Conservation (phyloP, 2,329 filamentous ascomycete species). For the Diaporthe longicolla region DNA sequence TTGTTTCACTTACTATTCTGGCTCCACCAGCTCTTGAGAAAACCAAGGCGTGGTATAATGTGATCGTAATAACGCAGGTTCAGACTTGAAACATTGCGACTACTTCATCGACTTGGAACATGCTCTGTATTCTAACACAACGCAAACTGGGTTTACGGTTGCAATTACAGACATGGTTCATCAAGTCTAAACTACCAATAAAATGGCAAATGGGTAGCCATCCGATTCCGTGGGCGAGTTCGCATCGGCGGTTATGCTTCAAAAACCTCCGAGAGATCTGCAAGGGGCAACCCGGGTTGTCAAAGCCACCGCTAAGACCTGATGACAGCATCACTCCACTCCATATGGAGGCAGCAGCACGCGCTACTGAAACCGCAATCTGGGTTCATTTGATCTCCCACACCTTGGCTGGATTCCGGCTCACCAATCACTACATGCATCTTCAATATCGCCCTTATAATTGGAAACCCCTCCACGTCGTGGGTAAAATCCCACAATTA, state of each 20-base stretch:
- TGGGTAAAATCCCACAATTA: neutral
- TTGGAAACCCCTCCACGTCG: neutral
- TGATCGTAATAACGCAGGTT: neutral
- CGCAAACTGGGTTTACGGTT: neutral
- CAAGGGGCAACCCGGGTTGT: conserved; percentile 1
- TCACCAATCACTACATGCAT: neutral
- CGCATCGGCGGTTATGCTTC: neutral
- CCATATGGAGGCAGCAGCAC: neutral
- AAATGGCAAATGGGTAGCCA: no score
- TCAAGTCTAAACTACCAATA: neutral
- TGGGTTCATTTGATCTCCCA: neutral
- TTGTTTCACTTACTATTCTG: neutral
- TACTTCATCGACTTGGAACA: neutral
- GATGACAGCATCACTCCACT: conserved; percentile 33
- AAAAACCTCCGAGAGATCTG: neutral
- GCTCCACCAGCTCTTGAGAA: neutral
- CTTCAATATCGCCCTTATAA: neutral
- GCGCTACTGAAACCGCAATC: conserved; percentile 1
- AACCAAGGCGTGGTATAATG: neutral
- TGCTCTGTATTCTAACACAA: no score
- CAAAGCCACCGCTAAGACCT: conserved; percentile 2
- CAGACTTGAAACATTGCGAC: neutral
- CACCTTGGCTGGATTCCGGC: neutral
- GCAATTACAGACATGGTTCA: neutral
- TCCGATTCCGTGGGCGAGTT: no score